These are phyloP conservation scores for Apiospora rasikravindrae DNA, from an alignment of 2,329 filamentous ascomycete species.

Conservation along the genomic window DNA sequence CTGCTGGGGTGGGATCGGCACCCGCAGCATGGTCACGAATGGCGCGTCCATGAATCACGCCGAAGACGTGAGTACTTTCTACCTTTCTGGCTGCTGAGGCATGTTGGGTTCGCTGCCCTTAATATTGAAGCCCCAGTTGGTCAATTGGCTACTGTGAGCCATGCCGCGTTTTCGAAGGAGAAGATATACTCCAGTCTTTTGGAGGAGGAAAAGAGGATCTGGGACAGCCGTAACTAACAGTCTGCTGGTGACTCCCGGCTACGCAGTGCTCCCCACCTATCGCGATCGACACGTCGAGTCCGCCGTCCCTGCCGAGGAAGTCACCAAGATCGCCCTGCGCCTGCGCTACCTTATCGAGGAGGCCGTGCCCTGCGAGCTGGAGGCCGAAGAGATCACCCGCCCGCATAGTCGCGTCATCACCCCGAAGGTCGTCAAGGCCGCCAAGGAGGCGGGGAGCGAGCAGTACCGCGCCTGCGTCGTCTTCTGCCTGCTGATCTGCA, in stretches of 20 bases:
- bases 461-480: conserved; percentile 82
- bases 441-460: conserved; percentile 78
- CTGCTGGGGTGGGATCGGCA: conserved; percentile 44
- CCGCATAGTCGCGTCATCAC: conserved; percentile 90
- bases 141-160: background rate
- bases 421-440: conserved; percentile 75
- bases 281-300: conserved; percentile 64
- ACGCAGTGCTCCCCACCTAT: conserved; percentile 68
- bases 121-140: background rate
- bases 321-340: conserved; percentile 88
- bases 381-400: conserved; percentile 73
- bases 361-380: conserved; percentile 88
- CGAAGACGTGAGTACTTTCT: conserved; percentile 46
- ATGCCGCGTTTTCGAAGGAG: background rate
- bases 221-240: background rate
- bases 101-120: background rate
- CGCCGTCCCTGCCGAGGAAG: conserved; percentile 75
- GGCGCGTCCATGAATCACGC: conserved; percentile 50
- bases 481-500: conserved; percentile 77
- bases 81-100: background rate
- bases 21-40: conserved; percentile 37
- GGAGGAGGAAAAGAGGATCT: background rate
- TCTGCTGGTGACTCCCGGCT: conserved; percentile 2
- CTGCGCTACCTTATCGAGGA: conserved; percentile 90
- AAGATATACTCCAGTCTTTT: background rate